Evolutionary conservation across 2,329 filamentous ascomycete species (phyloP).

Genomic region (Colletotrichum tabaci): DNA sequence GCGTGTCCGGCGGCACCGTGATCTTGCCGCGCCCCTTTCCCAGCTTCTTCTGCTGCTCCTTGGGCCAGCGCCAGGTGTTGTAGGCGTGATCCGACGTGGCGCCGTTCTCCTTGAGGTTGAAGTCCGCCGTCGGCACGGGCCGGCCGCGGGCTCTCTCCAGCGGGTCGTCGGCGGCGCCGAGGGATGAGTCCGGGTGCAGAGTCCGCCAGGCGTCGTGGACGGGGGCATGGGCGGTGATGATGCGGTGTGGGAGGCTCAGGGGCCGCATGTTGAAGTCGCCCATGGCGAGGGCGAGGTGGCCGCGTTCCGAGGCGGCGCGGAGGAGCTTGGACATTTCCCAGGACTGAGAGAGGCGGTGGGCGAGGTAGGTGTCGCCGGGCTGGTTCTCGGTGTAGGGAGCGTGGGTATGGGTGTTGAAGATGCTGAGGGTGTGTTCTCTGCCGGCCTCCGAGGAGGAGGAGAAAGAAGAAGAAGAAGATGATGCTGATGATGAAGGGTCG

Average conservation of each 20-base stretch:
- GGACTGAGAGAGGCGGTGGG: slow-evolving; percentile 91
- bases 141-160: slow-evolving; percentile 76
- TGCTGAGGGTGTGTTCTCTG: slow-evolving; percentile 80
- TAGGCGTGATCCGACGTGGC: slow-evolving; percentile 87
- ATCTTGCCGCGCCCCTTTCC: slow-evolving; percentile 74
- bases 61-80: slow-evolving; percentile 95
- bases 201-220: slow-evolving; percentile 89
- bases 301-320: slow-evolving; percentile 82
- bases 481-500: not conserved
- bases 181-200: slow-evolving; percentile 85
- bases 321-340: slow-evolving; percentile 96
- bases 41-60: slow-evolving; percentile 77
- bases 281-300: slow-evolving; percentile 86
- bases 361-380: slow-evolving; percentile 86
- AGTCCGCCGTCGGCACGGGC: slow-evolving; percentile 81
- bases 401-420: slow-evolving; percentile 90
- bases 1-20: slow-evolving; percentile 73
- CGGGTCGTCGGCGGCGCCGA: slow-evolving; percentile 79
- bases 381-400: slow-evolving; percentile 84
- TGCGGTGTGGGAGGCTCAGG: slow-evolving; percentile 83
- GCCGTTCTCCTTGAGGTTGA: slow-evolving; percentile 86
- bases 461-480: too few species aligned
- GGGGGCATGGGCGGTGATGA: slow-evolving; percentile 84
- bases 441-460: slow-evolving; percentile 36
- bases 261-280: slow-evolving; percentile 99